Conservation (phyloP, 192 early-diverging fungal species). For the Backusella psychrophila region DNA sequence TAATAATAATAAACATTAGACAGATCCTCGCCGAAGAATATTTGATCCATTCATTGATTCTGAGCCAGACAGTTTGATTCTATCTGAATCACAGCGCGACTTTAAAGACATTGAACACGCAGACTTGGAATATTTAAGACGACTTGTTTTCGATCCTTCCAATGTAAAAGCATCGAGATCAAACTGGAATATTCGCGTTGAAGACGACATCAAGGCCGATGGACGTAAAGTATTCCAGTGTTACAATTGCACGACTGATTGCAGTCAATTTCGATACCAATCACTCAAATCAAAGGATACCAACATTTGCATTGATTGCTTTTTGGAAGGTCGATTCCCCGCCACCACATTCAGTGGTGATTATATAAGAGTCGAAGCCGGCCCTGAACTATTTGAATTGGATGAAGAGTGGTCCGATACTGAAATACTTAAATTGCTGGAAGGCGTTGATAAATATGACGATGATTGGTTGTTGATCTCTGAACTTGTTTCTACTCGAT, state of each 20-base stretch:
- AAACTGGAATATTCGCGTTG: constrained; percentile 24
- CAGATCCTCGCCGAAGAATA: constrained; percentile 88
- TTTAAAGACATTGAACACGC: constrained; percentile 12
- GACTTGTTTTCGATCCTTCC: constrained; percentile 34
- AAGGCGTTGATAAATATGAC: constrained; percentile 92
- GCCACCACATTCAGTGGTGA: constrained; percentile 78
- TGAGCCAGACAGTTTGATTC: constrained; percentile 84
- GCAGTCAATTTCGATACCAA: constrained; percentile 79
- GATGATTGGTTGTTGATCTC: constrained; percentile 93
- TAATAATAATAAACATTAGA: constrained; percentile 37
- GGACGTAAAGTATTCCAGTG: constrained; percentile 58
- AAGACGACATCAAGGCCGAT: constrained; percentile 44
- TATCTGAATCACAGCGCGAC: constrained; percentile 47
- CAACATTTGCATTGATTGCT: constrained; percentile 88
- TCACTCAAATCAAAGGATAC: constrained; percentile 66
- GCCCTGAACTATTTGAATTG: constrained; percentile 43
- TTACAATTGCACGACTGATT: constrained; percentile 82
- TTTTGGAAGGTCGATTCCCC: constrained; percentile 90
- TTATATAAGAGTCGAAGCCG: constrained; percentile 75
- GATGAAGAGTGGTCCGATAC: constrained; percentile 82
- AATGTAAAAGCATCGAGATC: constrained; percentile 41
- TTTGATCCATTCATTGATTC: constrained; percentile 91
- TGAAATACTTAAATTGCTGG: constrained; percentile 84
- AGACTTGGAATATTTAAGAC: constrained; percentile 25
- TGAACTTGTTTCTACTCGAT: constrained; percentile 87